Conservation (phyloP, 2,329 filamentous ascomycete species). For the Colletotrichum limetticola region DNA sequence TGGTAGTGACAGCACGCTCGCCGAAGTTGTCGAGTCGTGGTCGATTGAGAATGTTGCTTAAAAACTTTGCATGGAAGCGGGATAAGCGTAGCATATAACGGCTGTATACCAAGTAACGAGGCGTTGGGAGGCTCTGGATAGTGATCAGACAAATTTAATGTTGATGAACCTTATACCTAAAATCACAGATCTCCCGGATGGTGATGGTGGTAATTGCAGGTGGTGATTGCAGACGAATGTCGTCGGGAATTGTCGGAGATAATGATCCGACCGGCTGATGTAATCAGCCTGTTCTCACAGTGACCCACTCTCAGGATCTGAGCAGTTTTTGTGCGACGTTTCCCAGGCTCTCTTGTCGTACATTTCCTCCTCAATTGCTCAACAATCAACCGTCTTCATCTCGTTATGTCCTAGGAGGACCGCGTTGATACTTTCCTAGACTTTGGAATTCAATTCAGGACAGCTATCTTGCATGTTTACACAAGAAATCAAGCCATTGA, state of each 20-base stretch:
- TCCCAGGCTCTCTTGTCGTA: neutral
- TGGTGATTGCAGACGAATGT: too few relatives aligned
- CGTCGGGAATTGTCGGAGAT: neutral
- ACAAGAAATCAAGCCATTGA: neutral
- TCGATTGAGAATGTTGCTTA: slow-evolving; percentile 23
- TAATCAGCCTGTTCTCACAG: neutral
- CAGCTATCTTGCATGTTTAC: neutral
- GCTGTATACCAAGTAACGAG: neutral
- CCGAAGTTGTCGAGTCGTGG: slow-evolving; percentile 51
- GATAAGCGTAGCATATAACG: slow-evolving; percentile 10
- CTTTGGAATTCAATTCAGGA: too few relatives aligned
- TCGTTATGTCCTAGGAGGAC: accelerated
- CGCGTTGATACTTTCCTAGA: neutral
- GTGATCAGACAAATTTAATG: neutral
- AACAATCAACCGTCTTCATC: neutral
- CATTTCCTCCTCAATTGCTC: neutral
- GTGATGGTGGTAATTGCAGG: neutral
- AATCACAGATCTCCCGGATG: neutral
- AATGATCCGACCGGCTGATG: too few relatives aligned
- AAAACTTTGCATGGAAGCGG: slow-evolving; percentile 1
- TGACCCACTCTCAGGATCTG: neutral
- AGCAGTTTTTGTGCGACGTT: neutral
- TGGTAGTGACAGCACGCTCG: slow-evolving; percentile 58
- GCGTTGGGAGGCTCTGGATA: neutral
- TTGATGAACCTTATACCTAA: neutral